Evolutionary conservation across 129 eudicot genomes (phyloP).

Genomic region (Scalesia atractyloides): DNA sequence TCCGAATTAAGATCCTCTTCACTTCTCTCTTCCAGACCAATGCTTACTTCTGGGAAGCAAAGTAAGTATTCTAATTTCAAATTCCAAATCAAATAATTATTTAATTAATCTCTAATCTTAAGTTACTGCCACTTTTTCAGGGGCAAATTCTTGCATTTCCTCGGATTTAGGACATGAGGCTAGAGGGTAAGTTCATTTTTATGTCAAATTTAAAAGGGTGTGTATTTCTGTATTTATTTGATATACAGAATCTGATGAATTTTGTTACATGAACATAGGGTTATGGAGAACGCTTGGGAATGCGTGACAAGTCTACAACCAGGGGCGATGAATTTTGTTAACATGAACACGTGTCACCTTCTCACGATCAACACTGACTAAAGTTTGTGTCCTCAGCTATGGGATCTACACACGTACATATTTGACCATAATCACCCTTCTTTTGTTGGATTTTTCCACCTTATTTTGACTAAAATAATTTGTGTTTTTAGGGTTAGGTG

Average conservation of each 20-base stretch:
- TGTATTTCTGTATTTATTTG: no score
- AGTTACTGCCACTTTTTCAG: constrained; percentile 38
- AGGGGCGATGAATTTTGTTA: constrained; percentile 39
- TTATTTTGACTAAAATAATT: background rate
- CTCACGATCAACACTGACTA: constrained; percentile 73
- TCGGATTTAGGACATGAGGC: constrained; percentile 78
- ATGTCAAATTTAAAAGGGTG: no score
- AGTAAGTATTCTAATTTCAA: no score
- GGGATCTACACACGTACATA: constrained; percentile 75
- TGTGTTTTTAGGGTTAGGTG: constrained; percentile 61
- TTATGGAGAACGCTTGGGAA: constrained; percentile 79
- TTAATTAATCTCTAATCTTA: no score
- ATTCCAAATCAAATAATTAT: no score
- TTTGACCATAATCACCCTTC: background rate
- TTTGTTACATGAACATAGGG: constrained; percentile 28
- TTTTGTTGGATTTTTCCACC: background rate
- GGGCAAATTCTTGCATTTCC: constrained; percentile 82
- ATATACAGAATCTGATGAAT: background rate
- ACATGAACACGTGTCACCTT: constrained; percentile 77
- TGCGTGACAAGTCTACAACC: constrained; percentile 63
- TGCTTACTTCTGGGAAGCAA: no score
- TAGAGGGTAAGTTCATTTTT: constrained; percentile 59
- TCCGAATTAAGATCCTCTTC: constrained; percentile 70
- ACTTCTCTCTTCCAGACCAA: constrained; percentile 15
- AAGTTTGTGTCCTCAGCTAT: constrained; percentile 78